phyloP scores from a whole-genome alignment of 495 filamentous ascomycete species.

The Daldinia caldariorum region DNA sequence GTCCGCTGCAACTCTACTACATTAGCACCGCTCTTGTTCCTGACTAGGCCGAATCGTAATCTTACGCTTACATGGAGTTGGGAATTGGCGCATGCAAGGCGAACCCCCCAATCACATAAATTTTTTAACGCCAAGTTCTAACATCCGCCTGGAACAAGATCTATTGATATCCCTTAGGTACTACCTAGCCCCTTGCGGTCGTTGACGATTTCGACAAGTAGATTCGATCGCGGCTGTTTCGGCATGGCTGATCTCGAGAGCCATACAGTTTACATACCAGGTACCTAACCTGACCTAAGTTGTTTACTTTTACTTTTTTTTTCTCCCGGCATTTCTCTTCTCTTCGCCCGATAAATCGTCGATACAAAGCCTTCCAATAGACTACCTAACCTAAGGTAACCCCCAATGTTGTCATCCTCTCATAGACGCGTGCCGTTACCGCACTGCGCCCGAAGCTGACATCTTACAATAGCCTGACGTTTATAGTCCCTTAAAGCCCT shows the following conservation, averaged over 20 bases:
- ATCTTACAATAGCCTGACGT: neutral
- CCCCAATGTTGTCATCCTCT: neutral
- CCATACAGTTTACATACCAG: too few relatives aligned
- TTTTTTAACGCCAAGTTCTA: conserved; percentile 18
- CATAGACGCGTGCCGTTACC: conserved; percentile 4
- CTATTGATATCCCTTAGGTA: neutral
- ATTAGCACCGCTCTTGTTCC: conserved; percentile 39
- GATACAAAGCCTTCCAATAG: conserved; percentile 4
- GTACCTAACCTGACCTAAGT: too few relatives aligned
- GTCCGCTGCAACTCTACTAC: conserved; percentile 40
- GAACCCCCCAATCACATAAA: conserved; percentile 21
- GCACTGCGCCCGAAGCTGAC: conserved; percentile 12
- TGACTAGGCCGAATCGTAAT: conserved; percentile 41
- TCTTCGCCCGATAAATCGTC: neutral
- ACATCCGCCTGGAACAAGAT: neutral
- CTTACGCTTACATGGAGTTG: conserved; percentile 37
- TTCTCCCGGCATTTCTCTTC: neutral
- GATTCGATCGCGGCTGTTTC: neutral
- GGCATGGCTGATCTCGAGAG: neutral
- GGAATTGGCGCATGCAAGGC: conserved; percentile 26
- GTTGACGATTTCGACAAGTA: neutral
- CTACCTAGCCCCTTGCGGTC: neutral
- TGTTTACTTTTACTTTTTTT: neutral
- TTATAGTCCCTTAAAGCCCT: neutral
- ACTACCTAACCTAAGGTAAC: too few relatives aligned